Conservation (phyloP, 2,329 filamentous ascomycete genomes). For the Pseudogymnoascus sp. region DNA sequence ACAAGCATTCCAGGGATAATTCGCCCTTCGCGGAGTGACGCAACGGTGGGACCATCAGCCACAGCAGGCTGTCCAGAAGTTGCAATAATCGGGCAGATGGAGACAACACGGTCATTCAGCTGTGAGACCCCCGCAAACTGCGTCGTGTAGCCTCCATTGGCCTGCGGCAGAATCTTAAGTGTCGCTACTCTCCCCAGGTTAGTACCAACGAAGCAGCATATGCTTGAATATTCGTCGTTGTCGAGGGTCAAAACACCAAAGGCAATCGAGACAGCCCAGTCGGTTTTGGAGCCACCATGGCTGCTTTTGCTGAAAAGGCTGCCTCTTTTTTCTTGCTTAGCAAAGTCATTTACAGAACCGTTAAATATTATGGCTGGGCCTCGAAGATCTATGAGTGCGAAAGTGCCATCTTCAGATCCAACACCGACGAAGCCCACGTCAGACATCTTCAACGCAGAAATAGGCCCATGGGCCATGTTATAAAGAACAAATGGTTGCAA, state of each 20-base stretch:
- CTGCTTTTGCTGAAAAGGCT: constrained; percentile 58
- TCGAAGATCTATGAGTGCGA: constrained; percentile 79
- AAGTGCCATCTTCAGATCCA: constrained; percentile 72
- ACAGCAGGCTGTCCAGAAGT: constrained; percentile 67
- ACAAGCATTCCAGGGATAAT: constrained; percentile 76
- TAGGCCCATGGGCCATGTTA: constrained; percentile 72
- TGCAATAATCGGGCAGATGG: constrained; percentile 69
- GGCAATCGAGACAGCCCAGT: constrained; percentile 75
- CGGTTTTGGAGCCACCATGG: constrained; percentile 41
- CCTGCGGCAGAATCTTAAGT: constrained; percentile 77
- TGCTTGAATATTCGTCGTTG: constrained; percentile 91
- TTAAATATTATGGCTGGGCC: constrained; percentile 79
- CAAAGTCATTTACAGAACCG: constrained; percentile 62
- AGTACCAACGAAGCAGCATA: constrained; percentile 85
- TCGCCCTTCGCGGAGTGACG: constrained; percentile 63
- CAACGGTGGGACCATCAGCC: constrained; percentile 67
- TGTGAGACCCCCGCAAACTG: constrained; percentile 60
- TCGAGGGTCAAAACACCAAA: constrained; percentile 93
- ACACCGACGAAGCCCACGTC: constrained; percentile 87
- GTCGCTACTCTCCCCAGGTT: constrained; percentile 75
- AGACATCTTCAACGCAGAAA: constrained; percentile 74
- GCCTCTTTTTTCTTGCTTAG: constrained; percentile 65
- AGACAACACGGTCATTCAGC: constrained; percentile 63
- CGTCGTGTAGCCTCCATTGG: constrained; percentile 60
- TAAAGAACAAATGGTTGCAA: constrained; percentile 73